Conservation (phyloP, 1,139 yeast genomes). For the Taphrina deformans region DNA sequence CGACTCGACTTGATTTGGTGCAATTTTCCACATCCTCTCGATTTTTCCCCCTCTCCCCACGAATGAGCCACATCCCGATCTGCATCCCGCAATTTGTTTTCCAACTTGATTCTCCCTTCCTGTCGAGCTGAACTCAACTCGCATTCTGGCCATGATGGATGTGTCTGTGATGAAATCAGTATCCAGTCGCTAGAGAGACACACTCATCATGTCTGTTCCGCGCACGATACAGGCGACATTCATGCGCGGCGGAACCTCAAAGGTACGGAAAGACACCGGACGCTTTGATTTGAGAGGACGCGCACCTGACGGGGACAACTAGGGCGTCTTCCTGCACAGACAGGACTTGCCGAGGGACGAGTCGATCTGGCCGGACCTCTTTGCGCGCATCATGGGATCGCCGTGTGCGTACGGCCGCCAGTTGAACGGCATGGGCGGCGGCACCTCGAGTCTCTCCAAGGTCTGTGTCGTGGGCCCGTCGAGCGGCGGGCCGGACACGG, state of each 20-base stretch:
- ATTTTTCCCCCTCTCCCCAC: too few species aligned
- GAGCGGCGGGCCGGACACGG: not conserved
- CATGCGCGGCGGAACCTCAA: conserved; percentile 14
- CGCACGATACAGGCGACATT: conserved; percentile 1
- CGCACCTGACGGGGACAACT: too few species aligned
- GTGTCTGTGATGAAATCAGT: too few species aligned
- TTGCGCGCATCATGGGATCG: conserved; percentile 12
- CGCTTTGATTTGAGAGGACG: not conserved
- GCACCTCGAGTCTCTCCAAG: conserved; percentile 8
- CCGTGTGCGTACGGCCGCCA: conserved; percentile 5
- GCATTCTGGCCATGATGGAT: too few species aligned
- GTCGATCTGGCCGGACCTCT: conserved; percentile 15
- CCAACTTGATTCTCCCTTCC: too few species aligned
- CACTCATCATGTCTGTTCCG: not conserved
- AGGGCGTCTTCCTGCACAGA: conserved; percentile 7
- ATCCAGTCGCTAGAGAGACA: too few species aligned
- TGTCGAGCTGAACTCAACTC: too few species aligned
- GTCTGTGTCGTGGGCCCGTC: not conserved
- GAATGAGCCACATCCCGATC: too few species aligned
- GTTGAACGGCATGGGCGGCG: conserved; percentile 23
- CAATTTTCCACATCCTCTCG: too few species aligned
- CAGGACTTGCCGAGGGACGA: conserved; percentile 1
- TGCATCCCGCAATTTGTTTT: too few species aligned
- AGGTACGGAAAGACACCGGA: not conserved
- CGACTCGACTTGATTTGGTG: too few species aligned